phyloP scores from a whole-genome alignment of 2,329 filamentous ascomycete species.

The Alternaria gaisen region DNA sequence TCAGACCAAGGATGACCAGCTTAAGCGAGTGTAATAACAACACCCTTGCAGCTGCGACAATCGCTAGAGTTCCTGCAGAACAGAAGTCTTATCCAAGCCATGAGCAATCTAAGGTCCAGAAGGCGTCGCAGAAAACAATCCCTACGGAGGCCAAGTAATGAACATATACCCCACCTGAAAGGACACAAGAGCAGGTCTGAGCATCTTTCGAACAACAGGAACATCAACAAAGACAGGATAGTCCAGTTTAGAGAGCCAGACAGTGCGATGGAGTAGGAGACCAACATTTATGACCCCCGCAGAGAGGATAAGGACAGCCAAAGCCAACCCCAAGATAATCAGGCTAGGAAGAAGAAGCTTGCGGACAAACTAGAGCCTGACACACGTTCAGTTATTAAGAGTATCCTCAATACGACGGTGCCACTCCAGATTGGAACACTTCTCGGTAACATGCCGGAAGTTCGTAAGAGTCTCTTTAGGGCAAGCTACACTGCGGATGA shows the following conservation, averaged over 20 bases:
- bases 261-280: no score
- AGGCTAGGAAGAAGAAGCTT: background rate
- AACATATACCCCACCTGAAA: no score
- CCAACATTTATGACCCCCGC: no score
- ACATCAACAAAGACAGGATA: no score
- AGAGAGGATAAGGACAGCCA: no score
- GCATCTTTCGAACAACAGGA: no score
- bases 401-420: background rate
- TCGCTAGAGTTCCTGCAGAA: background rate
- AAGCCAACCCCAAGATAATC: no score
- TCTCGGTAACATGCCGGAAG: background rate
- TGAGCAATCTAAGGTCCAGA: background rate
- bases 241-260: no score
- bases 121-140: background rate
- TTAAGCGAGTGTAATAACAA: background rate
- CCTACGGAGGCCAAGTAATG: background rate
- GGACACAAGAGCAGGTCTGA: no score
- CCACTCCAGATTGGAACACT: background rate
- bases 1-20: background rate
- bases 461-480: background rate
- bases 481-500: background rate
- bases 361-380: background rate
- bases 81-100: background rate
- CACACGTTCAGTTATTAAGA: background rate
- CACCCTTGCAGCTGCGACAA: background rate